Evolutionary conservation across 176 grass and related monocot genomes (phyloP).

Genomic region (Carex pumila): DNA sequence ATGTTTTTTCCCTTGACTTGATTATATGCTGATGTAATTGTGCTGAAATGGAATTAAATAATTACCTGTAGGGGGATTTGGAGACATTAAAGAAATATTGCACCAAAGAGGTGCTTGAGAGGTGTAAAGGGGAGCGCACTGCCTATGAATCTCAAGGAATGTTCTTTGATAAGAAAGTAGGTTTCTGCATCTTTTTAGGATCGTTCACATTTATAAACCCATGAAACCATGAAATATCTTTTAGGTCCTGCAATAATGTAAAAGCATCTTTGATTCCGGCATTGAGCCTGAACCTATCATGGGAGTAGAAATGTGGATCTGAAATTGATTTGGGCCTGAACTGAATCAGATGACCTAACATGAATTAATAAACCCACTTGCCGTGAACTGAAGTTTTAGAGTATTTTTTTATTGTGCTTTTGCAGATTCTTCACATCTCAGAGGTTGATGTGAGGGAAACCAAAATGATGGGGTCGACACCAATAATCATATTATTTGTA

Average conservation of each 20-base stretch:
- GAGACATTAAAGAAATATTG: constrained; percentile 70
- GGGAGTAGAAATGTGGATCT: not conserved
- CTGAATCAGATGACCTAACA: not conserved
- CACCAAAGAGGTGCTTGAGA: constrained; percentile 79
- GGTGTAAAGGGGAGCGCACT: constrained; percentile 79
- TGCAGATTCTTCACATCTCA: constrained; percentile 93
- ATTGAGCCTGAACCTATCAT: not conserved
- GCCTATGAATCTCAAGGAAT: constrained; percentile 81
- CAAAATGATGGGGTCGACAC: constrained; percentile 88
- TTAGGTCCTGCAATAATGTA: not conserved
- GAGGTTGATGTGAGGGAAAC: constrained; percentile 91
- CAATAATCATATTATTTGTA: constrained; percentile 63
- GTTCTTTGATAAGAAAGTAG: constrained; percentile 91
- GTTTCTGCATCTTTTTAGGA: constrained; percentile 8
- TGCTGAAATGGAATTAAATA: not conserved
- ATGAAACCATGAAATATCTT: not conserved
- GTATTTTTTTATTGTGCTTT: constrained; percentile 3
- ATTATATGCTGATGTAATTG: not conserved
- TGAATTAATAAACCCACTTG: not conserved
- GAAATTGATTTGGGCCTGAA: not conserved
- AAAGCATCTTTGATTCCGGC: not conserved
- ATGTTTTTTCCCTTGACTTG: not conserved
- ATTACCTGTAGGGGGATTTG: constrained; percentile 16
- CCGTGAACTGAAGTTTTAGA: not conserved
- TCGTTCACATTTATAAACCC: not conserved